Percentiles rank a stretch among this genome's conserved stretches.
Evolutionary conservation across 2,329 filamentous ascomycete species (phyloP).

Genomic region (Penicillium hordei): DNA sequence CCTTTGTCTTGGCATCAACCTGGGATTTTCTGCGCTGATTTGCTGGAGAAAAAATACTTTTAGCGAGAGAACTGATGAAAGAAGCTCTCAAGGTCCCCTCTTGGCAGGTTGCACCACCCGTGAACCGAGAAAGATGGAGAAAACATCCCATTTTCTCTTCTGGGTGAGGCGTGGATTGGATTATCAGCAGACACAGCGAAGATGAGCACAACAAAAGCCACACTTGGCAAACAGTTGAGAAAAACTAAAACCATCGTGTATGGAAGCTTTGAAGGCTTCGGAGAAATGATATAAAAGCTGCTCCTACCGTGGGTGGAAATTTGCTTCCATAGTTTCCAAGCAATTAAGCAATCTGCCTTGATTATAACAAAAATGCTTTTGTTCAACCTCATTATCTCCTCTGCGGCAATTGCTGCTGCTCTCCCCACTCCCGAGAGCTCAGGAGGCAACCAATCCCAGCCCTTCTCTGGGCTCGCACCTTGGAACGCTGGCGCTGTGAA

Average conservation of each 20-base stretch:
- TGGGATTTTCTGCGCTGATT: conserved; percentile 3
- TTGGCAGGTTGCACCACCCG: conserved; percentile 1
- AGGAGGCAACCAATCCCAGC: conserved; percentile 9
- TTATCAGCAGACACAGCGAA: not conserved
- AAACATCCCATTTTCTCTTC: not conserved
- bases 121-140: not conserved
- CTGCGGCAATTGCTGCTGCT: conserved; percentile 8
- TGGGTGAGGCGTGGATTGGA: not conserved
- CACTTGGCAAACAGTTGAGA: conserved; percentile 1
- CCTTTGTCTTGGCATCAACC: conserved; percentile 19
- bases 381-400: conserved; percentile 2
- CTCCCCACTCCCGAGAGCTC: conserved; percentile 5
- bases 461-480: conserved; percentile 12
- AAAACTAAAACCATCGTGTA: not conserved
- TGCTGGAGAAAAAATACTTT: not conserved
- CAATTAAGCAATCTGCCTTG: not conserved
- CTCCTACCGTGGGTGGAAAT: not conserved
- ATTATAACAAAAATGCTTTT: not conserved
- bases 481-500: conserved; percentile 41
- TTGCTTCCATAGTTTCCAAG: too few species aligned
- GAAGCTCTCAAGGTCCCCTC: conserved; percentile 24
- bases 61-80: conserved; percentile 1
- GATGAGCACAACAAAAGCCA: not conserved
- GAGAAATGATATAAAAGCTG: conserved; percentile 6
- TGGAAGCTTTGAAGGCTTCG: not conserved